Conservation (phyloP, 208 protist genomes). For the Naegleria lovaniensis region DNA sequence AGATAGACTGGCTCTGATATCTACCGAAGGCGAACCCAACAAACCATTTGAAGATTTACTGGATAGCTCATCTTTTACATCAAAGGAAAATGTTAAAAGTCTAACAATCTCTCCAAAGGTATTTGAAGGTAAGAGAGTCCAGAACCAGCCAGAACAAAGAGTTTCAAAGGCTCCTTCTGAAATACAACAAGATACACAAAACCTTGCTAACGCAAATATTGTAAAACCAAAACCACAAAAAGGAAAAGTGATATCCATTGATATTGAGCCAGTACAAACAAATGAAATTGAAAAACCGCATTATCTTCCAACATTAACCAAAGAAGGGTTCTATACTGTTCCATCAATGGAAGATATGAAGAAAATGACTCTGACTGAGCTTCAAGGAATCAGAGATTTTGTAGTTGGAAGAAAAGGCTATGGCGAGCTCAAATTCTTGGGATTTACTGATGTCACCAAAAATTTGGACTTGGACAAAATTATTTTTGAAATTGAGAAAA, state of each 20-base stretch:
- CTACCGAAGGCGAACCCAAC: background rate
- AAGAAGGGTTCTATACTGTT: background rate
- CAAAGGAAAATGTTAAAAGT: background rate
- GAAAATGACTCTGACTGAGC: background rate
- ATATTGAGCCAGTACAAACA: background rate
- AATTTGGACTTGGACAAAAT: conserved; percentile 12
- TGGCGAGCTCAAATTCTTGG: background rate
- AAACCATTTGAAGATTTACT: background rate
- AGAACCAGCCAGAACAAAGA: background rate
- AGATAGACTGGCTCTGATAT: background rate
- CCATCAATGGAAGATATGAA: background rate
- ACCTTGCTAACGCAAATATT: no score
- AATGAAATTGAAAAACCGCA: background rate
- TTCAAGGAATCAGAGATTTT: background rate
- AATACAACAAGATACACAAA: background rate
- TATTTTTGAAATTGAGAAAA: background rate
- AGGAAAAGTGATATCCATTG: background rate
- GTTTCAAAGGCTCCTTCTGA: background rate
- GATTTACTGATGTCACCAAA: background rate
- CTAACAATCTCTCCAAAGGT: background rate
- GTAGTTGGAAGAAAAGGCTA: background rate
- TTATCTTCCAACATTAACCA: conserved; percentile 11
- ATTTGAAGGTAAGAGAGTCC: background rate
- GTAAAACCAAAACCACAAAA: background rate
- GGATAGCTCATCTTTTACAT: background rate